Conservation (phyloP, 2,329 filamentous ascomycete species). For the Cladosporium sp. region DNA sequence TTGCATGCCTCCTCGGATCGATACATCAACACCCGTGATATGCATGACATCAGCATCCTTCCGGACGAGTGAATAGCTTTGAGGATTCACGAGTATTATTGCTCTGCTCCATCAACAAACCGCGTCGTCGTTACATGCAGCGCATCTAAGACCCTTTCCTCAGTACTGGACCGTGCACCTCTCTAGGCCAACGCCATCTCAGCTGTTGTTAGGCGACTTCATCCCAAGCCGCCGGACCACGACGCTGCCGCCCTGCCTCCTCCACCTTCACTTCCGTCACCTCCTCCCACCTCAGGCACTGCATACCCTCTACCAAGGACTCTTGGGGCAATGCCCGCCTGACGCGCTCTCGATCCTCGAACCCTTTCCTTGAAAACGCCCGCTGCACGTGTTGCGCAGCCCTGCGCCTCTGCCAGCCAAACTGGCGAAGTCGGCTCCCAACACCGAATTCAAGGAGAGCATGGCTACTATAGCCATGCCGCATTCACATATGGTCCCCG, state of each 20-base stretch:
- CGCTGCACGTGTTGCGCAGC: neutral
- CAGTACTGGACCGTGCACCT: constrained; percentile 4
- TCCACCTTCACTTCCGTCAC: neutral
- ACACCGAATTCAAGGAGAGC: neutral
- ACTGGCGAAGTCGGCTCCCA: neutral
- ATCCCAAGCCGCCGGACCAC: neutral
- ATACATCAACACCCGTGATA: neutral
- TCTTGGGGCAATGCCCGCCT: constrained; percentile 2
- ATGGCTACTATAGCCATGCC: constrained; percentile 12
- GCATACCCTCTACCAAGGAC: neutral
- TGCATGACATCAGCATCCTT: neutral
- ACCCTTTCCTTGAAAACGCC: neutral
- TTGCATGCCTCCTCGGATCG: neutral
- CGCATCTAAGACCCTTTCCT: neutral
- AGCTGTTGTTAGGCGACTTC: constrained; percentile 2
- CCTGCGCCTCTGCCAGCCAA: constrained; percentile 1
- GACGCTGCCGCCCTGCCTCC: neutral
- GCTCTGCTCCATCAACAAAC: neutral
- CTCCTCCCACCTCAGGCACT: neutral
- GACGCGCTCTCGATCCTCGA: neutral
- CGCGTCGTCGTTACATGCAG: too few species aligned
- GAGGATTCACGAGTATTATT: neutral
- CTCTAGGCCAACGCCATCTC: constrained; percentile 9
- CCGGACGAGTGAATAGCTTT: neutral
- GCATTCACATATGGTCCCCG: constrained; percentile 11